Base-by-base conservation (phyloP, 2,329 filamentous ascomycete genomes). In the Penicillium griseofulvum region DNA sequence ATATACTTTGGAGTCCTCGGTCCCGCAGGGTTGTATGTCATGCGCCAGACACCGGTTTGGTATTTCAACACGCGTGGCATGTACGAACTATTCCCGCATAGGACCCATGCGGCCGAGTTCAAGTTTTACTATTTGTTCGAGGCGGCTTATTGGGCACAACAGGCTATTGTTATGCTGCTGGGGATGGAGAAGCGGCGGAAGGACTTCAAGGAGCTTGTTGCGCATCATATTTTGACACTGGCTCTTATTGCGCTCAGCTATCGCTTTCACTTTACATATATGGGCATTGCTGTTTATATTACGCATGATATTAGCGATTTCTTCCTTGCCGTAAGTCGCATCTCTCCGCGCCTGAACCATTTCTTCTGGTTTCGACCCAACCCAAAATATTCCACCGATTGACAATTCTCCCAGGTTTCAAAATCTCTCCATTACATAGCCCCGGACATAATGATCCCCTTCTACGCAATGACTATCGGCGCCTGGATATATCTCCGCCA, bases 111-210 rank as follows among this genome's bases (percentile, higher is more conserved):
- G 57, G 89, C 81, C 54, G 68, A 81, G 38, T 90, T 96, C 82
- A 96, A 96, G 79, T 90, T 91, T 59, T 96, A 96, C 78, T 96
- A 96, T 74, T 80, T 96, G 60, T 88, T 96, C 68, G 87, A 96
- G 76, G 91, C 90, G 47, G 88, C 88, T 59, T 96, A 96, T 80
- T 96, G 92, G 92, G 85, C 89, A 9, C 91, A 96, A 80, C 91
- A 96, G 78, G 88, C 88, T 49, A 87, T 96, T 61, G 91, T 96
- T 9, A 79, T 96, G 60, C 65, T 94, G 49, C 78, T 96, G 36
- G 88, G 89, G 69, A 82, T 96, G 74, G 91, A 96, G 80, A 92
- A 94, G 80, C 90, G 87, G 24, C 80, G 91, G 60, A 96, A 96
- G 78, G 91, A 96, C 74, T 96, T 91, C 75, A 91, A 88, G 75